Evolutionary conservation across 2,329 filamentous ascomycete genomes (phyloP), one percentile per base, ranked within the genome.

Genomic region (Fusarium scirpi): DNA sequence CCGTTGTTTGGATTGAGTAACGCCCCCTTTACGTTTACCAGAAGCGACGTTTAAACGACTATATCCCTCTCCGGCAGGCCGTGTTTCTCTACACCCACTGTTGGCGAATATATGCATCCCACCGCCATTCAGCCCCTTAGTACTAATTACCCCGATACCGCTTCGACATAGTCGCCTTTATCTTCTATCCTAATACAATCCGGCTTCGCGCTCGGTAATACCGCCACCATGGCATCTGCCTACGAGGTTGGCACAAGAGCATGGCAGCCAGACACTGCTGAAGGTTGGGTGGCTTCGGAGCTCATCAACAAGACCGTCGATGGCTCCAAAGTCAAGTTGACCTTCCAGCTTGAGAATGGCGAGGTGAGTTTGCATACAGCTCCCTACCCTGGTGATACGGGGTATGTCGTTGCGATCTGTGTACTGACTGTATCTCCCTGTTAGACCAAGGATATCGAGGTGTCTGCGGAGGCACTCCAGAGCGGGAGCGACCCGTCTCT

Each of bases 211-310:
- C 72, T 71, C 58, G 72, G 74, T 70, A 56, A 68, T 67, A 75
- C 59, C 63, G 74, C 75, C 80, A 81, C 79, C 82, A 97, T 97
- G 94, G 93, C 94, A 85, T 92, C 97, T 83, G 93, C 89, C 80
- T 98, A 97, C 85, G 94, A 98, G 87, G 90, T 98, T 79, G 96
- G 95, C 79, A 98, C 95, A 78, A 91, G 94, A 89, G 96, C 94
- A 80, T 99, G 96, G 96, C 96, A 98, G 88, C 94, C 96, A 76
- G 96, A 99, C 85, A 85, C 89, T 80, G 93, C 93, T 67, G 95
- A 99, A 83, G 96, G 96, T 84, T 99, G 96, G 95, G 90, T 99
- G 81, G 92, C 94, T 79, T 98, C 96, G 48, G 94, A 98, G 86
- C 92, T 99, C 76, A 87, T 92, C 80, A 91, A 92, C 82, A 98